Evolutionary conservation across 2,329 filamentous ascomycete genomes (phyloP).

Genomic region (Chaetomium strumarium): DNA sequence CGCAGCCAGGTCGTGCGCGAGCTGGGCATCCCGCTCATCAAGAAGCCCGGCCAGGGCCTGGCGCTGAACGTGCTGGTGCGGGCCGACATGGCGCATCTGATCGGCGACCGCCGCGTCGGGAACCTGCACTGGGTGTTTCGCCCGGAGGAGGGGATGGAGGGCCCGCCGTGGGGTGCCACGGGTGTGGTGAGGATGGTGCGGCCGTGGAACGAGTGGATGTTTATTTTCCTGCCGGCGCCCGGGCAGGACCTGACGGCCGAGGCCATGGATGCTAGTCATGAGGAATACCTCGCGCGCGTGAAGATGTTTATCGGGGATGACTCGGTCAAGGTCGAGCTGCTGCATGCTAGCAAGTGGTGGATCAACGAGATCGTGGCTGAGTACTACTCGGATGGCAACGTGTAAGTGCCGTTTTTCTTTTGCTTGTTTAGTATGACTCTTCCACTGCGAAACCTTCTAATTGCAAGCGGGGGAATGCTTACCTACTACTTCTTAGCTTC

Average conservation of each 20-base stretch:
- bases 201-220: constrained; percentile 59
- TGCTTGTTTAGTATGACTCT: neutral
- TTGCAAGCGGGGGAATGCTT: neutral
- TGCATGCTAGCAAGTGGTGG: constrained; percentile 52
- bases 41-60: constrained; percentile 31
- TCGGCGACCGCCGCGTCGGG: constrained; percentile 42
- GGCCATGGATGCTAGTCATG: constrained; percentile 35
- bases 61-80: constrained; percentile 38
- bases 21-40: constrained; percentile 32
- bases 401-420: constrained; percentile 26
- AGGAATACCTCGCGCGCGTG: constrained; percentile 42
- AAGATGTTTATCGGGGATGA: constrained; percentile 51
- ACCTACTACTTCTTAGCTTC: constrained; percentile 32
- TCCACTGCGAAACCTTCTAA: neutral
- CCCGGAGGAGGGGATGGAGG: constrained; percentile 44
- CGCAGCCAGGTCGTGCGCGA: constrained; percentile 35
- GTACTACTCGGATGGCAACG: constrained; percentile 45
- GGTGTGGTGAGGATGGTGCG: constrained; percentile 54
- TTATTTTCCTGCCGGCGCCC: constrained; percentile 44
- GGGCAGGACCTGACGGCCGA: constrained; percentile 32
- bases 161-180: constrained; percentile 46
- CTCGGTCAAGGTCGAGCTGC: constrained; percentile 42
- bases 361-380: constrained; percentile 58
- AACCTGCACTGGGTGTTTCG: constrained; percentile 58
- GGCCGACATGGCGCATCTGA: constrained; percentile 46